phyloP scores from a whole-genome alignment of 441 rosid genomes.

The Capsella rubella region DNA sequence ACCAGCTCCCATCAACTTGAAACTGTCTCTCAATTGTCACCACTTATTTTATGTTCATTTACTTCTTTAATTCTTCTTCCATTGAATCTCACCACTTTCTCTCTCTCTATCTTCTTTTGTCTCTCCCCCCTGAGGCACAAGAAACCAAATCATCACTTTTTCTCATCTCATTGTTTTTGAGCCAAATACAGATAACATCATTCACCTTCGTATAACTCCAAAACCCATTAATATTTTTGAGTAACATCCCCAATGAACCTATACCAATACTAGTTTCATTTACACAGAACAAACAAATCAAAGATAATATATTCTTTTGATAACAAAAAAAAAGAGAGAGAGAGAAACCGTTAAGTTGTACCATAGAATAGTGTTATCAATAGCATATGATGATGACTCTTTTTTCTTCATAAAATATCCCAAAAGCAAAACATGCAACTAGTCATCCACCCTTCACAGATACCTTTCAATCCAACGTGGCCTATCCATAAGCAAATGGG shows the following conservation, averaged over 20 bases:
- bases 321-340: background rate
- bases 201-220: constrained; percentile 32
- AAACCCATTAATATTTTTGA: constrained; percentile 5
- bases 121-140: constrained; percentile 23
- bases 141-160: constrained; percentile 29
- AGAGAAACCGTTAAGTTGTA: constrained; percentile 21
- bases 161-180: background rate
- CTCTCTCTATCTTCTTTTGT: constrained; percentile 23
- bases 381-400: background rate
- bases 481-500: constrained; percentile 10
- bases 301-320: background rate
- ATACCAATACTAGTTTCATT: constrained; percentile 20
- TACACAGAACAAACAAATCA: background rate
- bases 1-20: constrained; percentile 12
- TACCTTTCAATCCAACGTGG: constrained; percentile 36
- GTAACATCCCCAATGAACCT: constrained; percentile 17
- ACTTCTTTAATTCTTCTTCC: background rate
- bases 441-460: constrained; percentile 30
- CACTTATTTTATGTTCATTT: background rate
- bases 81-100: constrained; percentile 40
- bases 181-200: constrained; percentile 28
- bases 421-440: constrained; percentile 40
- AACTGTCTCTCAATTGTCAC: constrained; percentile 20
- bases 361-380: no score
- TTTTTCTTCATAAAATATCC: constrained; percentile 10